Conservation (phyloP, 805 yeast genomes). For the Metschnikowia koreensis region DNA sequence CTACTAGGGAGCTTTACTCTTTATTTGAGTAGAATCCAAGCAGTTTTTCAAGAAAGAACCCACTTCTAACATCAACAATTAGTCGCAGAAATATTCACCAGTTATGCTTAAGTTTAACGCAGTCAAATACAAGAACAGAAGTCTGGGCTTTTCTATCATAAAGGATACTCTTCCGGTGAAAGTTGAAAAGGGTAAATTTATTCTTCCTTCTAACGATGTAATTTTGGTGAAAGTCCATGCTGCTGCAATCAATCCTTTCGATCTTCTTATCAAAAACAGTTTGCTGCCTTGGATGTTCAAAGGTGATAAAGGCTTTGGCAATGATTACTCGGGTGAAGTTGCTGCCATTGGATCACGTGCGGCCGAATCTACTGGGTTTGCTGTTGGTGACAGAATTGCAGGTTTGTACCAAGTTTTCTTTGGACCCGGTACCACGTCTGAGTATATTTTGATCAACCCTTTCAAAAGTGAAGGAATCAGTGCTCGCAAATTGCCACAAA, state of each 20-base stretch:
- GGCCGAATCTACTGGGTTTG: constrained; percentile 17
- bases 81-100: no score
- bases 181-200: constrained; percentile 1
- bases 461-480: constrained; percentile 24
- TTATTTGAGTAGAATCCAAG: no score
- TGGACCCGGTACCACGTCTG: constrained; percentile 41
- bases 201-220: constrained; percentile 11
- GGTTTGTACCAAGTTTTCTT: constrained; percentile 21
- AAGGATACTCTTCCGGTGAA: constrained; percentile 7
- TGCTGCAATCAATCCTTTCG: constrained; percentile 36
- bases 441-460: constrained; percentile 45
- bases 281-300: constrained; percentile 8
- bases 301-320: constrained; percentile 25
- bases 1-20: no score
- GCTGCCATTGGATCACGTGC: constrained; percentile 28
- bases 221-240: constrained; percentile 29
- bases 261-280: constrained; percentile 20
- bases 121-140: constrained; percentile 16
- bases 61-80: no score
- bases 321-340: constrained; percentile 33
- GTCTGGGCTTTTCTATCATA: constrained; percentile 12
- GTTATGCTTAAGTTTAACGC: constrained; percentile 23
- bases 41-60: no score
- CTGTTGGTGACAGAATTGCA: constrained; percentile 28
- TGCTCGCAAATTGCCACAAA: constrained; percentile 46